Evolutionary conservation across 805 yeast species (phyloP), one percentile per base, ranked within the genome.

Genomic region (Sugiyamaella lignohabitans): DNA sequence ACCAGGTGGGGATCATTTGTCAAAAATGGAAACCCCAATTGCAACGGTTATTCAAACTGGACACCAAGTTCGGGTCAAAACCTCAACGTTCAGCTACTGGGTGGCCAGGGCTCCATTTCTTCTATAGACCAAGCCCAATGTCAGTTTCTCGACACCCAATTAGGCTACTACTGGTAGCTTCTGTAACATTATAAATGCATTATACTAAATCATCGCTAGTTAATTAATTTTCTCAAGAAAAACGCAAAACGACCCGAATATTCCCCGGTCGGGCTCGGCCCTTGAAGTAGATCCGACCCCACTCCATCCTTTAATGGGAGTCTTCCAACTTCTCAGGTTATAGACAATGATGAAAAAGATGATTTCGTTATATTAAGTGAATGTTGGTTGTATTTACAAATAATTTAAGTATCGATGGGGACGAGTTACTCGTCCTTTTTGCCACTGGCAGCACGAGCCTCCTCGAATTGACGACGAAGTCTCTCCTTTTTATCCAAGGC

Each of bases 1-100:
- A 43, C 46, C 14, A 50, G 64, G 20, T 61, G 65, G 65, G 53
- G 48, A 14, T 19, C 47, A 6, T 61, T 59, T 47, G 57, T 59
- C 23, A 40, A 38, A 34, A 40, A 40, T 8, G 61, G 61, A 1
- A 47, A 32, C 36, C 64, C 64, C 4, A 60, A 60, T 38, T 27
- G 29, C 5, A 21, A 20, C 3, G 49, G 51, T 11, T 45, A 45
- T 27, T 21, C 36, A 4, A 16, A 18, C 16, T 59, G 63, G 63
- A 8, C n/a, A 18, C 43, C 53, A 14, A 53, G 45, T 20, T 20
- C 47, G 2, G n/a, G 21, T 5, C 2, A 24, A 16, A 40, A 38
- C 11, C 38, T 52, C 30, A 38, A 37, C 17, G 23, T 35, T 11
- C 23, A 16, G 18, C 29, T 17, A 16, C 8, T 41, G 8, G 43